Evolutionary conservation across 2,329 filamentous ascomycete species (phyloP), one percentile per base, ranked within the genome.

Genomic region (Nannizziopsis barbatae): DNA sequence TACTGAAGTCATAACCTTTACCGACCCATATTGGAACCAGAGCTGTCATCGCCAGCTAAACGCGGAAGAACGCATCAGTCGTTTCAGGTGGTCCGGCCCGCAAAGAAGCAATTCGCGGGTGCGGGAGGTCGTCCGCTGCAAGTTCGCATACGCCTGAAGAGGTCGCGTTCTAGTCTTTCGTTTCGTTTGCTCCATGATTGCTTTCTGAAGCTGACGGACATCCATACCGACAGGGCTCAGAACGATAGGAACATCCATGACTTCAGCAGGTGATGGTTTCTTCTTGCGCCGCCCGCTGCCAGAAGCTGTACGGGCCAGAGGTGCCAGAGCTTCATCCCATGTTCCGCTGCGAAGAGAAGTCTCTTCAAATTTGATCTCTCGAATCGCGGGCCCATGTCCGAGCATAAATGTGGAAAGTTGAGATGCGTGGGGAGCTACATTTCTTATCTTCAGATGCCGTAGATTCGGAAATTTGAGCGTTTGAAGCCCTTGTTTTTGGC

Each of bases 321-420:
- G 83, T 35, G 80, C 77, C n/a, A 94, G 75, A 0, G 86, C 86
- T 27, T 88, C 82, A 50, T 92, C 83, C 86, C 86, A 94, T 50
- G 73, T 82, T 22, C 84, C 86, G 52, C 77, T 75, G 44, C 79
- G 74, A 38, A 94, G 74, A 27, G 76, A 72, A 14, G 89, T 80
- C 53, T 85, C 81, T 60, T 88, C 81, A 63, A 93, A 87, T 62
- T 87, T 81, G 60, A 90, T 86, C 60, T 90, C 83, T 54, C 76
- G 74, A 40, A 93, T 77, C 0, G 79, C 82, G 48, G 71, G 70
- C 27, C 78, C 75, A 65, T 94, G 86, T 10, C 71, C 69, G 43
- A 72, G 67, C 50, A 92, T 80, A 53, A 94, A 79, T 11, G 74
- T 71, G 38, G 79, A 75, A 50, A 93, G 76, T 63, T 92, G 85